phyloP scores from a whole-genome alignment of 305 asterid genomes.

The Vinca major region DNA sequence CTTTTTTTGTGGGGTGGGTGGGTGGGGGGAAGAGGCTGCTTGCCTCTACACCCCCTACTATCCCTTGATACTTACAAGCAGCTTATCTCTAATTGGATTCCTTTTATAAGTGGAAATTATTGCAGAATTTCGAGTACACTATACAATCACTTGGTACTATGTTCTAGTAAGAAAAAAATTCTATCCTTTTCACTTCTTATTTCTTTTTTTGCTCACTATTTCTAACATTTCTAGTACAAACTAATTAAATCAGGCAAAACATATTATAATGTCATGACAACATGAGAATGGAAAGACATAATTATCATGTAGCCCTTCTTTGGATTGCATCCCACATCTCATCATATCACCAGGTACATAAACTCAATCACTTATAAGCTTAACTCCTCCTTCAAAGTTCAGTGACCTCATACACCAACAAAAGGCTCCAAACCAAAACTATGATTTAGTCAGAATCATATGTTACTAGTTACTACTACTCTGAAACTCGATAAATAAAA shows the following conservation, averaged over 20 bases:
- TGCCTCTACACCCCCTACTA: not conserved
- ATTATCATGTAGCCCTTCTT: not conserved
- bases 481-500: not conserved
- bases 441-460: not conserved
- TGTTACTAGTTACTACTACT: not conserved
- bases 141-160: not conserved
- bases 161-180: not conserved
- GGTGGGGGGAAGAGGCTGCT: too few relatives aligned
- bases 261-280: constrained; percentile 14
- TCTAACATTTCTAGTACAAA: constrained; percentile 11
- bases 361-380: not conserved
- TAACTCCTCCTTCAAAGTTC: not conserved
- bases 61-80: not conserved
- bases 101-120: not conserved
- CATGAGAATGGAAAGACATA: not conserved
- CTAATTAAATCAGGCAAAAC: constrained; percentile 12
- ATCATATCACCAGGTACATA: not conserved
- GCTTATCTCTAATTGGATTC: not conserved
- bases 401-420: not conserved
- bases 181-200: not conserved
- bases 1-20: too few relatives aligned
- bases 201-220: not conserved
- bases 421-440: not conserved
- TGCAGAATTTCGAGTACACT: not conserved
- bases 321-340: not conserved